These are phyloP conservation scores for Kitagawia praeruptora DNA, from an alignment of 129 eudicot species.

Conservation along the genomic window DNA sequence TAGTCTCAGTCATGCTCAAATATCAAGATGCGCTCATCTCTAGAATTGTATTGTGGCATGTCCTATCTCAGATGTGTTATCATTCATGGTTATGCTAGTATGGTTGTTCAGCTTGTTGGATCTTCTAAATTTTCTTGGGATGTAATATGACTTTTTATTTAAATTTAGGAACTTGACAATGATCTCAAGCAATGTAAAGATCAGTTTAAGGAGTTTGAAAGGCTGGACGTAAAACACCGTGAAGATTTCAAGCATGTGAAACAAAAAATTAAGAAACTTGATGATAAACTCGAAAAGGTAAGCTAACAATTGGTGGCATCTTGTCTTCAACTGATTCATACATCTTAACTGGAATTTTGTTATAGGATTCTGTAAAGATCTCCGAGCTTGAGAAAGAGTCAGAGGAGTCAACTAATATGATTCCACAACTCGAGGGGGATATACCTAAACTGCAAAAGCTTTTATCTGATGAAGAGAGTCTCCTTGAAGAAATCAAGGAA, in stretches of 20 bases:
- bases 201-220: slow-evolving; percentile 84
- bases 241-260: slow-evolving; percentile 87
- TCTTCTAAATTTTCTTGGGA: neutral
- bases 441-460: slow-evolving; percentile 61
- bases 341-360: slow-evolving; percentile 9
- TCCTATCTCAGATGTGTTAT: neutral
- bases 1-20: neutral
- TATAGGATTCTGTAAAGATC: slow-evolving; percentile 66
- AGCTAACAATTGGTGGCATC: slow-evolving; percentile 1
- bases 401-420: slow-evolving; percentile 53
- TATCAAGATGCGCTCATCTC: neutral
- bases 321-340: neutral
- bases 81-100: neutral
- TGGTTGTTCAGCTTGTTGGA: neutral
- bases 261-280: slow-evolving; percentile 74
- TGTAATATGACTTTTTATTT: neutral
- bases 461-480: slow-evolving; percentile 62
- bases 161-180: slow-evolving; percentile 64
- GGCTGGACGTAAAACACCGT: slow-evolving; percentile 73
- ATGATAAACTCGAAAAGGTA: slow-evolving; percentile 84
- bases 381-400: slow-evolving; percentile 51
- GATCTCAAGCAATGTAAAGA: slow-evolving; percentile 52
- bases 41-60: slow-evolving; percentile 1
- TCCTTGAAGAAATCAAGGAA: slow-evolving; percentile 73
- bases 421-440: slow-evolving; percentile 73